These are phyloP conservation scores for Fusarium pseudocircinatum DNA, from an alignment of 2,329 filamentous ascomycete species.

Conservation along the genomic window DNA sequence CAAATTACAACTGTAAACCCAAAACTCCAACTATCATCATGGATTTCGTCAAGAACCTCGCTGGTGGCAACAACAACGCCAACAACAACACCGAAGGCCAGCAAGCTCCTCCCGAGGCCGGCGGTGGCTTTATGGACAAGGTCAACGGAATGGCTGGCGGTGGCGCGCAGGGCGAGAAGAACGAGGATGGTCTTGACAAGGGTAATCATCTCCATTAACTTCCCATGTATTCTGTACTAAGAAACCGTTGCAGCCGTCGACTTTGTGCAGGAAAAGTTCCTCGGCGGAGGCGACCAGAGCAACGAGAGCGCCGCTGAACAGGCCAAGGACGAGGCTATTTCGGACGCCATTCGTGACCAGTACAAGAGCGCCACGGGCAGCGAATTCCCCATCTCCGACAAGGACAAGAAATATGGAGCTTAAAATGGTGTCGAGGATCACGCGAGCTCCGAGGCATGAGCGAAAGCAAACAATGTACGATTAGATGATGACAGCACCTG, in stretches of 20 bases:
- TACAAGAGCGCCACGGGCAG: slow-evolving; percentile 76
- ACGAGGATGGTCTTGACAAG: slow-evolving; percentile 86
- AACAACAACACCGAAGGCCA: slow-evolving; percentile 41
- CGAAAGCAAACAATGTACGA: background rate
- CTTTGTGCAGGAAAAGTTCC: slow-evolving; percentile 77
- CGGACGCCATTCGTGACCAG: slow-evolving; percentile 74
- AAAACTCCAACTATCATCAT: slow-evolving; percentile 49
- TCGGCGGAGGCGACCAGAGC: slow-evolving; percentile 75
- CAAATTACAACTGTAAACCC: background rate
- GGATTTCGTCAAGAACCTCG: slow-evolving; percentile 65
- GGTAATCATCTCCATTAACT: slow-evolving; percentile 55
- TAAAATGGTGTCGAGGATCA: background rate
- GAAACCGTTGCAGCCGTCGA: slow-evolving; percentile 69
- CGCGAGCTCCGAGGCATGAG: background rate
- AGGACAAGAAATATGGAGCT: slow-evolving; percentile 57
- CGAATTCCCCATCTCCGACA: slow-evolving; percentile 77
- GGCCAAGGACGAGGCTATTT: slow-evolving; percentile 83
- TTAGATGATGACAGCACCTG: background rate
- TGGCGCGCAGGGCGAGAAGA: slow-evolving; percentile 78
- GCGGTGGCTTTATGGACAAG: slow-evolving; percentile 70
- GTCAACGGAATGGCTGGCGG: slow-evolving; percentile 77
- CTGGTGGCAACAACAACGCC: slow-evolving; percentile 49
- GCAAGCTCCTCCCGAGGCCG: slow-evolving; percentile 43
- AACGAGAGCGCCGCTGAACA: slow-evolving; percentile 81
- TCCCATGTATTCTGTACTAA: background rate